These are phyloP conservation scores for Tribonema minus DNA, from an alignment of 108 stramenopile genomes.

Conservation along the genomic window DNA sequence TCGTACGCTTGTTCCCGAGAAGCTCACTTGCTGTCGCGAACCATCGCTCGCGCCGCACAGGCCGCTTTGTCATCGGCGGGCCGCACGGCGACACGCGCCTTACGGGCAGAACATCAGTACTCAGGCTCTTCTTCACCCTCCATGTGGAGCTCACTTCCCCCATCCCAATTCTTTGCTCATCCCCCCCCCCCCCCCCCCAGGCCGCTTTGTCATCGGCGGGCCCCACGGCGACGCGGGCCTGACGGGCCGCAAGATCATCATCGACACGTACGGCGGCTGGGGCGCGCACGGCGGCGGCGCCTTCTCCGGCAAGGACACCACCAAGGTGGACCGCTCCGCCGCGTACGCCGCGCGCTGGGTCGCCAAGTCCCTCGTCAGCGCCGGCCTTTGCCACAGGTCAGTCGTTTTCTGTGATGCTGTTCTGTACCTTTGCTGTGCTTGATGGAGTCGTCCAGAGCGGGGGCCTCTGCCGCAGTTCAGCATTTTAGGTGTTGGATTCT, in stretches of 20 bases:
- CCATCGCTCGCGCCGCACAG: neutral
- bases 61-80: conserved; percentile 92
- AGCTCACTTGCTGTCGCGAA: neutral
- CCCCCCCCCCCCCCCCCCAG: too few species aligned
- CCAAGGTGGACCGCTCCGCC: conserved; percentile 88
- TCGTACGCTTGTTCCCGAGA: too few species aligned
- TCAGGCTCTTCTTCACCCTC: too few species aligned
- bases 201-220: conserved; percentile 91
- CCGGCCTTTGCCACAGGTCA: conserved; percentile 80
- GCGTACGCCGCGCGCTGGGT: conserved; percentile 94
- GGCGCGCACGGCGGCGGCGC: conserved; percentile 94
- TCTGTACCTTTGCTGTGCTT: neutral
- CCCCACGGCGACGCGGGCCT: conserved; percentile 96
- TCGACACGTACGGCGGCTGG: conserved; percentile 97
- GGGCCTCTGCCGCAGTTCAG: neutral
- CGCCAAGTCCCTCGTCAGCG: conserved; percentile 84
- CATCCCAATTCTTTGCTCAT: too few species aligned
- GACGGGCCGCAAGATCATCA: conserved; percentile 91
- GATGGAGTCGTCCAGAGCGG: neutral
- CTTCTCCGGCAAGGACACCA: conserved; percentile 91
- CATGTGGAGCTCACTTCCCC: too few species aligned
- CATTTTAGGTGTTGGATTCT: too few species aligned
- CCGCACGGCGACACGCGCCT: conserved; percentile 96
- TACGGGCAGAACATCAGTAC: conserved; percentile 89
- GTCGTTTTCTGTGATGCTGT: neutral